A percentile compares a stretch with the other conserved stretches of the same genome.
These are phyloP conservation scores for Aureobasidium vineae DNA, from an alignment of 2,329 filamentous ascomycete genomes.

Conservation along the genomic window DNA sequence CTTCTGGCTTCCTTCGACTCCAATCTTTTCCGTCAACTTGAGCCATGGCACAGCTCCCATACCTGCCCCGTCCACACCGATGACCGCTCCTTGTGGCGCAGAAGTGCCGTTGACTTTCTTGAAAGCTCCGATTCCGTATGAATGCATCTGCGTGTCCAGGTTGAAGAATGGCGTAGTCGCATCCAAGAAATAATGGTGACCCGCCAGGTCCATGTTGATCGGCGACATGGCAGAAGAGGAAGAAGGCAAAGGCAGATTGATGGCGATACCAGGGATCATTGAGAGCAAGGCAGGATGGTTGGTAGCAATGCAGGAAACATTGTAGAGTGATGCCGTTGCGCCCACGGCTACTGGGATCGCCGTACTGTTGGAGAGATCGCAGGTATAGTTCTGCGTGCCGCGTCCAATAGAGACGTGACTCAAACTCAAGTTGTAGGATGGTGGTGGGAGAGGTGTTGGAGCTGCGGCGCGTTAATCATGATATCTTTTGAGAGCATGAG, in stretches of 20 bases:
- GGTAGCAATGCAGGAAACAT: conserved; percentile 75
- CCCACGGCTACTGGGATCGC: conserved; percentile 65
- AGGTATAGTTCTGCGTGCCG: conserved; percentile 94
- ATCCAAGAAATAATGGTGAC: conserved; percentile 78
- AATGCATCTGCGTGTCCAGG: conserved; percentile 57
- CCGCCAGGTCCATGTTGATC: conserved; percentile 63
- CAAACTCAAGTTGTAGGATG: conserved; percentile 60
- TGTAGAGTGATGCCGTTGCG: conserved; percentile 81
- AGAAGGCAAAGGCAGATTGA: conserved; percentile 61
- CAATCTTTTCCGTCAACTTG: conserved; percentile 58
- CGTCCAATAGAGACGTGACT: conserved; percentile 81
- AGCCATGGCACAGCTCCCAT: conserved; percentile 77
- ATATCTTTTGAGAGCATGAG: neutral
- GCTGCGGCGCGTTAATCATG: conserved; percentile 28
- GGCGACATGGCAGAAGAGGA: conserved; percentile 46
- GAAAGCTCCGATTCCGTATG: conserved; percentile 61
- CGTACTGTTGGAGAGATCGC: conserved; percentile 56
- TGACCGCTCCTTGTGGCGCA: conserved; percentile 62
- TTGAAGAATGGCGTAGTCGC: conserved; percentile 74
- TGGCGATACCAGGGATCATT: conserved; percentile 63
- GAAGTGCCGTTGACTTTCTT: conserved; percentile 59
- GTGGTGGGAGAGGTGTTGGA: conserved; percentile 56
- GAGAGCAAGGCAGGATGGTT: conserved; percentile 65
- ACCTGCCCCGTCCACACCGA: conserved; percentile 58
- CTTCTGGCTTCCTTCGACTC: conserved; percentile 52